These are phyloP conservation scores for Ophiostoma piceae DNA, from an alignment of 2,329 filamentous ascomycete species.

Conservation along the genomic window DNA sequence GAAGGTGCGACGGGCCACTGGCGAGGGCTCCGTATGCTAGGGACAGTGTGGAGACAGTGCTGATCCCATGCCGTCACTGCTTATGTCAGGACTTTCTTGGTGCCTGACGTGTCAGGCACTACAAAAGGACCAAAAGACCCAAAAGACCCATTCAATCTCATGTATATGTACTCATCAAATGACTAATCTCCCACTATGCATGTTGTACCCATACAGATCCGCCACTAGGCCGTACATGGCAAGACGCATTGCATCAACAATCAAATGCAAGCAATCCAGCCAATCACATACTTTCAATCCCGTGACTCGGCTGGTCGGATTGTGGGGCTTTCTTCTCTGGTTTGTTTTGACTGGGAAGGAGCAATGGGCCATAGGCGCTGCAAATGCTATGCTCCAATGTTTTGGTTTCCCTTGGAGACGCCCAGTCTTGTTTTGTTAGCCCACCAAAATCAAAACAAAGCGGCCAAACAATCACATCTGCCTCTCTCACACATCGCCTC, in stretches of 20 bases:
- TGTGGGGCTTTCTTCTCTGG: neutral
- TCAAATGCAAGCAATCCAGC: neutral
- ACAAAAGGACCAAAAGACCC: too few relatives aligned
- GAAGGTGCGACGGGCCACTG: constrained; percentile 1
- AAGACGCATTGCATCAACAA: constrained; percentile 4
- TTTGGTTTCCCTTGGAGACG: constrained; percentile 31
- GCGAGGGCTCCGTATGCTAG: neutral
- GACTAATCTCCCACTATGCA: constrained; percentile 10
- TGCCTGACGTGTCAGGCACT: neutral
- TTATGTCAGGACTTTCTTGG: neutral
- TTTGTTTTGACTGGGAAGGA: constrained; percentile 25
- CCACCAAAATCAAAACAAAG: constrained; percentile 31
- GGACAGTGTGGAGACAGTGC: constrained; percentile 13
- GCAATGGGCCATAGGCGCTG: constrained; percentile 15
- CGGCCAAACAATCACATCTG: constrained; percentile 25
- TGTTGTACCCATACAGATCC: neutral
- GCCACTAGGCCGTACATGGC: neutral
- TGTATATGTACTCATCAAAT: constrained; percentile 2
- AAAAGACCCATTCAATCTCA: neutral
- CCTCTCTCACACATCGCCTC: constrained; percentile 20
- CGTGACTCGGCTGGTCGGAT: constrained; percentile 20
- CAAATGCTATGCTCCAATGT: constrained; percentile 19
- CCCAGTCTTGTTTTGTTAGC: constrained; percentile 26
- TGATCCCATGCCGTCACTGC: constrained; percentile 13
- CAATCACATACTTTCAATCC: constrained; percentile 15